Evolutionary conservation across 164 flowering plant genomes (phyloP).

Genomic region (Euptelea pleiosperma): DNA sequence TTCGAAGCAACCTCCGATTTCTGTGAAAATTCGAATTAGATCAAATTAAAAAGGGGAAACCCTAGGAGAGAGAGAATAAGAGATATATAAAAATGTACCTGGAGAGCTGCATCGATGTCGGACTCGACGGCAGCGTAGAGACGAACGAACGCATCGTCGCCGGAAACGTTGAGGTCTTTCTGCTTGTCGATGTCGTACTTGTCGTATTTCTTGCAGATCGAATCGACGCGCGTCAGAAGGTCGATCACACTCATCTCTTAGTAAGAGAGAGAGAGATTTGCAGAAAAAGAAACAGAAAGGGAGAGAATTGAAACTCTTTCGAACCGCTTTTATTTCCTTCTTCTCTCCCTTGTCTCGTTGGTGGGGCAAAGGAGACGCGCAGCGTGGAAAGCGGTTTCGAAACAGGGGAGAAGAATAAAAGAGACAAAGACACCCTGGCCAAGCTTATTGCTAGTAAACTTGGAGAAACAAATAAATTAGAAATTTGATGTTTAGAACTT

Average conservation of each 20-base stretch:
- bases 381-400: too few relatives aligned
- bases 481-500: too few relatives aligned
- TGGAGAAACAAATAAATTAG: too few relatives aligned
- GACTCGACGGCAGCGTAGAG: conserved; percentile 65
- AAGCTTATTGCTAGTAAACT: too few relatives aligned
- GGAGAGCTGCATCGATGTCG: conserved; percentile 68
- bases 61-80: background rate
- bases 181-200: conserved; percentile 86
- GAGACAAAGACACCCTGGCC: too few relatives aligned
- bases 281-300: background rate
- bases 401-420: too few relatives aligned
- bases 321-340: background rate
- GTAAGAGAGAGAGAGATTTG: background rate
- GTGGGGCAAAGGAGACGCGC: too few relatives aligned
- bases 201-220: conserved; percentile 86
- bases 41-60: conserved; percentile 11
- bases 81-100: conserved; percentile 31
- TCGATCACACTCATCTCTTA: conserved; percentile 77
- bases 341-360: too few relatives aligned
- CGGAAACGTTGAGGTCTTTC: conserved; percentile 53
- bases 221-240: conserved; percentile 67
- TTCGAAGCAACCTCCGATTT: conserved; percentile 68
- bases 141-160: conserved; percentile 86
- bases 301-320: background rate
- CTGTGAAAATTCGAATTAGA: conserved; percentile 24